Evolutionary conservation across 495 filamentous ascomycete genomes (phyloP).

Genomic region (Melanomma pulvis-pyrius): DNA sequence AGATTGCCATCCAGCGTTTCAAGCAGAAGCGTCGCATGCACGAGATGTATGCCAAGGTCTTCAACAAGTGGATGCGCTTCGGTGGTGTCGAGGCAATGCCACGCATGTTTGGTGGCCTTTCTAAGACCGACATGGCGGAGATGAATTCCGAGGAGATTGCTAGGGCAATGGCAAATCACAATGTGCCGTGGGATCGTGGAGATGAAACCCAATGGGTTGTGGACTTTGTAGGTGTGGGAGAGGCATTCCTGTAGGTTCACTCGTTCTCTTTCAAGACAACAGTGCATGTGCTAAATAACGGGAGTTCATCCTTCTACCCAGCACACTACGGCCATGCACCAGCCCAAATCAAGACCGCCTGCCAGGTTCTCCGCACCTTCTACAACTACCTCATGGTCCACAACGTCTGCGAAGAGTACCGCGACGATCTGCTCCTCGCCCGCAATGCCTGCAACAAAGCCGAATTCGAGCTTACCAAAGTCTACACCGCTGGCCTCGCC

Average conservation of each 20-base stretch:
- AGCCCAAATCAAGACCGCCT: slow-evolving; percentile 54
- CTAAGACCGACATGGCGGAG: slow-evolving; percentile 58
- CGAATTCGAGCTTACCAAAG: slow-evolving; percentile 64
- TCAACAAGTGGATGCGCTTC: slow-evolving; percentile 77
- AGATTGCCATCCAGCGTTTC: slow-evolving; percentile 84
- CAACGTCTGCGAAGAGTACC: slow-evolving; percentile 82
- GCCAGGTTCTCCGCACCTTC: slow-evolving; percentile 76
- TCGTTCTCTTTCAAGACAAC: background rate
- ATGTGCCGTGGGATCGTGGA: slow-evolving; percentile 49
- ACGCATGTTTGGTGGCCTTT: slow-evolving; percentile 69
- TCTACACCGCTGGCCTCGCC: slow-evolving; percentile 49
- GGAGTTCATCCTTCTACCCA: slow-evolving; percentile 52
- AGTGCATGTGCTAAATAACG: slow-evolving; percentile 1
- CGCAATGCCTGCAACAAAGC: slow-evolving; percentile 68
- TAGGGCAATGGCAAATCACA: slow-evolving; percentile 61
- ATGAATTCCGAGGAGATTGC: slow-evolving; percentile 63
- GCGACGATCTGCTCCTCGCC: slow-evolving; percentile 65
- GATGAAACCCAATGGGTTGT: slow-evolving; percentile 64
- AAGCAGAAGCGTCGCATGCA: slow-evolving; percentile 73
- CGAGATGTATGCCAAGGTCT: slow-evolving; percentile 60
- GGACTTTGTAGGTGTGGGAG: slow-evolving; percentile 75
- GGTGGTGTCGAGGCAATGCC: slow-evolving; percentile 75
- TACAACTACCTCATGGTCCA: slow-evolving; percentile 85
- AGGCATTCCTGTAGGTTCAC: slow-evolving; percentile 73
- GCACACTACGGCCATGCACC: slow-evolving; percentile 46